phyloP scores from a whole-genome alignment of 164 flowering plant genomes.

The Akebia trifoliata region DNA sequence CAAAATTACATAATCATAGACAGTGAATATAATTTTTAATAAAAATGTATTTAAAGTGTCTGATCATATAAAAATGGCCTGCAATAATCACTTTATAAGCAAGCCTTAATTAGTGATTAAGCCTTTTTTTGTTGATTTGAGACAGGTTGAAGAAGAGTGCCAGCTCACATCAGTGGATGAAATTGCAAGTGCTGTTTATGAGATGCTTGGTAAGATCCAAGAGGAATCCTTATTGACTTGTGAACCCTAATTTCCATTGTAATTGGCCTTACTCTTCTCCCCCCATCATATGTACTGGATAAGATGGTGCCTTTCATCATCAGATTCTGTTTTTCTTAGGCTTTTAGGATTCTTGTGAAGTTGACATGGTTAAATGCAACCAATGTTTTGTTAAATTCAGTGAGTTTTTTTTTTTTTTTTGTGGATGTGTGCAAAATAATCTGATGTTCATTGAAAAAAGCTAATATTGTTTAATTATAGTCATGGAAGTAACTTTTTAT shows the following conservation, averaged over 20 bases:
- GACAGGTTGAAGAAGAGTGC: slow-evolving; percentile 73
- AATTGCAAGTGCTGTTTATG: slow-evolving; percentile 57
- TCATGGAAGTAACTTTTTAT: slow-evolving; percentile 1
- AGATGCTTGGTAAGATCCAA: slow-evolving; percentile 49
- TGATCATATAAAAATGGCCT: too few relatives aligned
- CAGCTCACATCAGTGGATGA: slow-evolving; percentile 58
- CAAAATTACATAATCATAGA: too few relatives aligned
- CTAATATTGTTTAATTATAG: background rate
- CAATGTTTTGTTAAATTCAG: slow-evolving; percentile 1
- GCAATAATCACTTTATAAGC: background rate
- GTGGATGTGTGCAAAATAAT: too few relatives aligned
- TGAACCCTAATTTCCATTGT: too few relatives aligned
- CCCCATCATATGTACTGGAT: too few relatives aligned
- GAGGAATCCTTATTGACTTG: slow-evolving; percentile 34
- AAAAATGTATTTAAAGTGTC: too few relatives aligned
- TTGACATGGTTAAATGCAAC: slow-evolving; percentile 1
- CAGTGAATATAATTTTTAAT: too few relatives aligned
- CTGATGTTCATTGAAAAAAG: background rate
- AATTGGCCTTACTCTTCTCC: too few relatives aligned
- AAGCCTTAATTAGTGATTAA: background rate
- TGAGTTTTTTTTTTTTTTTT: background rate
- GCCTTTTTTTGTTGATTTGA: background rate
- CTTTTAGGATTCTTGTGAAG: slow-evolving; percentile 3
- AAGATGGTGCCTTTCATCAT: background rate
- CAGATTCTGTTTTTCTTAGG: slow-evolving; percentile 2